Conservation (phyloP, 2,329 filamentous ascomycete genomes). For the Penicillium occitanis region DNA sequence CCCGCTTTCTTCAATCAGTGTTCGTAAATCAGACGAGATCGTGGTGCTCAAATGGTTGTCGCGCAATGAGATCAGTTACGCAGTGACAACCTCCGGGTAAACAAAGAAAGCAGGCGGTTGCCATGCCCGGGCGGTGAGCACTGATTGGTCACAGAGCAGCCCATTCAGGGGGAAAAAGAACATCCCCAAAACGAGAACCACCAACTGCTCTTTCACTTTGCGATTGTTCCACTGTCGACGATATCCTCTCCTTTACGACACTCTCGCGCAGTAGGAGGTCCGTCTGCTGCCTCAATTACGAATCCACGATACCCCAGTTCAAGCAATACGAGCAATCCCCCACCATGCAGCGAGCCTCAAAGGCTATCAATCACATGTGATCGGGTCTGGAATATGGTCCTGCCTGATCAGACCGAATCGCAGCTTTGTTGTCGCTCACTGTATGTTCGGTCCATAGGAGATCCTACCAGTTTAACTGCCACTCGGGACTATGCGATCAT, state of each 20-base stretch:
- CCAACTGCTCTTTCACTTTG: background rate
- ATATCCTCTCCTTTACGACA: too few species aligned
- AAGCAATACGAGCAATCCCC: background rate
- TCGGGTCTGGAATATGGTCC: conserved; percentile 1
- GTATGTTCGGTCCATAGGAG: background rate
- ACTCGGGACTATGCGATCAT: background rate
- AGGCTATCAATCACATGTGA: conserved; percentile 17
- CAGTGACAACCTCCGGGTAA: background rate
- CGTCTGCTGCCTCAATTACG: background rate
- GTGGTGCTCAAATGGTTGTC: background rate
- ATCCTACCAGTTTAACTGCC: too few species aligned
- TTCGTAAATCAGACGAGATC: background rate
- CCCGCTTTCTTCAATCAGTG: background rate
- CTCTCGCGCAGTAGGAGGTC: background rate
- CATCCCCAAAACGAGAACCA: background rate
- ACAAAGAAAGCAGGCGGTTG: conserved; percentile 15
- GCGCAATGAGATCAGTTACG: background rate
- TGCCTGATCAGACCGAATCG: background rate
- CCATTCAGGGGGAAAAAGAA: background rate
- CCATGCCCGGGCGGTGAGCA: conserved; percentile 1
- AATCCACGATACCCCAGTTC: background rate
- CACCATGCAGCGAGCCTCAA: background rate
- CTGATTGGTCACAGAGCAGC: conserved; percentile 6
- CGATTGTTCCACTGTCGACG: background rate
- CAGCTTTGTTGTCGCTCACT: background rate